These are phyloP conservation scores for Raffaelea albimanens DNA, from an alignment of 2,329 filamentous ascomycete genomes.

Conservation along the genomic window DNA sequence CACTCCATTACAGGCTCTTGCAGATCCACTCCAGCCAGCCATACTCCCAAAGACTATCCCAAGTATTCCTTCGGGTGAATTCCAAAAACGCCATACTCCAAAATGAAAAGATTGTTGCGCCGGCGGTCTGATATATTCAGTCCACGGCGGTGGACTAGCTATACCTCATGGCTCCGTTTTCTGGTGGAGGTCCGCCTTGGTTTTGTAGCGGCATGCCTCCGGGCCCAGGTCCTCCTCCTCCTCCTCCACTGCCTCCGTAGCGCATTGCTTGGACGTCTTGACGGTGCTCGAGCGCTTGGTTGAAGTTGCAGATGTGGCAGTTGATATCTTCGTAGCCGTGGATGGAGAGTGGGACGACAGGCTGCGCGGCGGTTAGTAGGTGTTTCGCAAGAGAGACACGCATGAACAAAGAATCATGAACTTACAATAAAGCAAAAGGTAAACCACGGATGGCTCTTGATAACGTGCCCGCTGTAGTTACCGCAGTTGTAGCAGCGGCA, in stretches of 20 bases:
- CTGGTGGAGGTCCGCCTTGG: slow-evolving; percentile 15
- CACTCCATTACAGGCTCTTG: no score
- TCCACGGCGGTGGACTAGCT: no score
- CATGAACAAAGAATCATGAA: slow-evolving; percentile 8
- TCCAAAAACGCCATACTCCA: no score
- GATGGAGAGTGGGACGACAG: slow-evolving; percentile 61
- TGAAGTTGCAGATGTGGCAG: slow-evolving; percentile 69
- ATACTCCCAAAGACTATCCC: no score
- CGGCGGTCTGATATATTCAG: no score
- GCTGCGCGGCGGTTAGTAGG: slow-evolving; percentile 29
- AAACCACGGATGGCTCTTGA: slow-evolving; percentile 63
- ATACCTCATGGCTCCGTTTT: slow-evolving; percentile 19
- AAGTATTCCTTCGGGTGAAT: no score
- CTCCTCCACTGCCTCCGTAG: slow-evolving; percentile 22
- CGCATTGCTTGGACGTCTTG: slow-evolving; percentile 45
- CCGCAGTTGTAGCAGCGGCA: slow-evolving; percentile 60
- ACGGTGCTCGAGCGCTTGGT: slow-evolving; percentile 53
- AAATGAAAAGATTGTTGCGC: no score
- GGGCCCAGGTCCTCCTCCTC: slow-evolving; percentile 21
- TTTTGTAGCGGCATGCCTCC: slow-evolving; percentile 20
- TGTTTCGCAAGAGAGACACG: slow-evolving; percentile 9
- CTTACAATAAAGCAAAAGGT: slow-evolving; percentile 67
- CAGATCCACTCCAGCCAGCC: no score
- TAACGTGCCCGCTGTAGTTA: slow-evolving; percentile 50
- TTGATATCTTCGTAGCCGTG: slow-evolving; percentile 59